Evolutionary conservation across 768 basidiomycete species (phyloP), one percentile per base, ranked within the genome.

Genomic region (Baorangia bicolor): DNA sequence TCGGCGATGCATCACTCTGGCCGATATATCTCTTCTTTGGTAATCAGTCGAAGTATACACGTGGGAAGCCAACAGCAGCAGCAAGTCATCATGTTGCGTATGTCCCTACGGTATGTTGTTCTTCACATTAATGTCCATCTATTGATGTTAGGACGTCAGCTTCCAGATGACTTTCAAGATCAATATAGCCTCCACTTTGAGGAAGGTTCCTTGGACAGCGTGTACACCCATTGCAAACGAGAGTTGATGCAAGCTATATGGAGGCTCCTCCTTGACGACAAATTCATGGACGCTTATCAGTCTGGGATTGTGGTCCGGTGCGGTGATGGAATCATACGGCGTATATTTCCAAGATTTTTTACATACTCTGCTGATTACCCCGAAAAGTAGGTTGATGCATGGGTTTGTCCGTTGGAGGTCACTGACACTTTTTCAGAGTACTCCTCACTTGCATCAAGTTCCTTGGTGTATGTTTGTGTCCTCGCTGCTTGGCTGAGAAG

Each of bases 291-390:
- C 0, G 61, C 61, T 0, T 69, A 64, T 18, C 16, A 44, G 4
- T 10, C 46, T 45, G 68, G 68, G 0, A 33, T 68, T 3, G 40
- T 63, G 12, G 51, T 68, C 13, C 14, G 33, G 8, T 64, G 43
- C 38, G 4, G 3, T 30, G 64, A 69, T 49, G 56, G 56, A 0
- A 31, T 66, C 14, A 25, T 4, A 18, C 41, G 59, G 0, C 46
- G 53, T 3, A 23, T 59, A 1, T 68, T 52, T 16, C 60, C 57
- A 5, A 49, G 50, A 3, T 49, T 68, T 11, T 66, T 62, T n/a
- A 49, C 47, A 1, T 64, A 68, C 20, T 55, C 52, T 1, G 60
- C 64, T 14, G 67, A 69, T 43, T n/a, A n/a, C n/a, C n/a, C n/a
- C n/a, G n/a, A n/a, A n/a, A n/a, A n/a, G n/a, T n/a, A n/a, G n/a